A percentile compares a stretch with the other conserved stretches of the same genome.
phyloP scores from a whole-genome alignment of 164 flowering plant genomes.

The Stephania japonica region DNA sequence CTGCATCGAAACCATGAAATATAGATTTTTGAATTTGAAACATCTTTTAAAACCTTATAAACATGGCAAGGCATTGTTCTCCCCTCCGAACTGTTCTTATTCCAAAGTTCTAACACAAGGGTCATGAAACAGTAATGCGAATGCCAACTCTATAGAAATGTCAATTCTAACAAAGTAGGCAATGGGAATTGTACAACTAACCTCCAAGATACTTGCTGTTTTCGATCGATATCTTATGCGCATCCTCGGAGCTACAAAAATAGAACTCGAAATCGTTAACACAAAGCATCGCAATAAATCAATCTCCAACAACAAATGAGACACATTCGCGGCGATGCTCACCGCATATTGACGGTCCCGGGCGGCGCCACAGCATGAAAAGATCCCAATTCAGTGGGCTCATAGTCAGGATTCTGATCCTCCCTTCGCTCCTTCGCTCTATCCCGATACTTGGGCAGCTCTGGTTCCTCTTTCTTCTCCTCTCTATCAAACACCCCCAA shows the following conservation, averaged over 20 bases:
- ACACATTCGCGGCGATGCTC: background rate
- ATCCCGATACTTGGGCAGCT: constrained; percentile 78
- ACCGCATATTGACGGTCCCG: constrained; percentile 65
- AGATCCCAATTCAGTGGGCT: constrained; percentile 65
- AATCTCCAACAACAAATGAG: background rate
- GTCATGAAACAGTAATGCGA: too few relatives aligned
- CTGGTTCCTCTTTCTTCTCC: constrained; percentile 80
- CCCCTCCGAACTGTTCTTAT: too few relatives aligned
- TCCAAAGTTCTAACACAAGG: too few relatives aligned
- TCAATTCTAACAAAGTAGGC: too few relatives aligned
- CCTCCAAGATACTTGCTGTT: constrained; percentile 99
- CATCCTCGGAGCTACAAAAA: constrained; percentile 59
- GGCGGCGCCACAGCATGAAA: constrained; percentile 99
- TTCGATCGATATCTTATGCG: constrained; percentile 87
- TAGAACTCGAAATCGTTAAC: background rate
- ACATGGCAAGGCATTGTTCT: background rate
- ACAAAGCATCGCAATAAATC: background rate
- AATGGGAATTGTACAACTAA: constrained; percentile 10
- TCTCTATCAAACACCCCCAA: constrained; percentile 36
- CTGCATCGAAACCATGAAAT: background rate
- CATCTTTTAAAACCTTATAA: background rate
- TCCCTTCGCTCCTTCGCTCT: constrained; percentile 96
- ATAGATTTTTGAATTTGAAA: background rate
- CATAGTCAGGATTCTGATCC: constrained; percentile 96
- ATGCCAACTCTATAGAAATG: too few relatives aligned